A percentile compares a stretch with the other conserved stretches of the same genome.
Evolutionary conservation across 805 yeast species (phyloP).

Genomic region (Candida michaelii): DNA sequence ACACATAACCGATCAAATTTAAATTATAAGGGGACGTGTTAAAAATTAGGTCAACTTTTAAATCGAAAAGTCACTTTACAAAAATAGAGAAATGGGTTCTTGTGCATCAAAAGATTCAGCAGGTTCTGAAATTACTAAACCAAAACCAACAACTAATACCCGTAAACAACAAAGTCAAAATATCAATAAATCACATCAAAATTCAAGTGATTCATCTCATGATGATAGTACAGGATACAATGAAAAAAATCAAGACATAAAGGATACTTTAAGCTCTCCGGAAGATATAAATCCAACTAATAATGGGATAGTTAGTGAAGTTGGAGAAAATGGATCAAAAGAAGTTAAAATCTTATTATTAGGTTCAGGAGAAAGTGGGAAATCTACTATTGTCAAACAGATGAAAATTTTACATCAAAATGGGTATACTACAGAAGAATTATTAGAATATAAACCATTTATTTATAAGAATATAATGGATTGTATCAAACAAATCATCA

Average conservation of each 20-base stretch:
- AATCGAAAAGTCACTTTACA: background rate
- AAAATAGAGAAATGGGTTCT: constrained; percentile 20
- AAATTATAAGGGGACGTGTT: background rate
- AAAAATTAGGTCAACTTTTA: background rate
- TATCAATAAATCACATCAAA: constrained; percentile 7
- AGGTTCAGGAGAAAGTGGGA: constrained; percentile 89
- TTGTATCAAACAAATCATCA: constrained; percentile 68
- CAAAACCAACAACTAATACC: constrained; percentile 10
- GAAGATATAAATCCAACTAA: background rate
- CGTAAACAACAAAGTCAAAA: constrained; percentile 20
- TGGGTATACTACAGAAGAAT: constrained; percentile 70
- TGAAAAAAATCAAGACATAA: constrained; percentile 12
- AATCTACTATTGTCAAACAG: constrained; percentile 77
- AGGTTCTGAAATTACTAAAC: constrained; percentile 11
- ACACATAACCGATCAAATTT: background rate
- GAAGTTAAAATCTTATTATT: constrained; percentile 73
- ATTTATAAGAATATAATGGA: constrained; percentile 77
- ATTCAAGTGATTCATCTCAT: constrained; percentile 11
- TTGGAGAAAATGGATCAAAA: constrained; percentile 16
- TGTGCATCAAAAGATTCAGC: constrained; percentile 23
- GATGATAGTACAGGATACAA: constrained; percentile 16
- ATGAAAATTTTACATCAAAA: constrained; percentile 75
- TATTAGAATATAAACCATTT: constrained; percentile 71
- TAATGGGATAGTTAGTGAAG: constrained; percentile 3
- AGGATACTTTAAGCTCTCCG: constrained; percentile 5